A percentile compares a stretch with the other conserved stretches of the same genome.
Evolutionary conservation across 768 basidiomycete species (phyloP).

Genomic region (Leccinum arenicola): DNA sequence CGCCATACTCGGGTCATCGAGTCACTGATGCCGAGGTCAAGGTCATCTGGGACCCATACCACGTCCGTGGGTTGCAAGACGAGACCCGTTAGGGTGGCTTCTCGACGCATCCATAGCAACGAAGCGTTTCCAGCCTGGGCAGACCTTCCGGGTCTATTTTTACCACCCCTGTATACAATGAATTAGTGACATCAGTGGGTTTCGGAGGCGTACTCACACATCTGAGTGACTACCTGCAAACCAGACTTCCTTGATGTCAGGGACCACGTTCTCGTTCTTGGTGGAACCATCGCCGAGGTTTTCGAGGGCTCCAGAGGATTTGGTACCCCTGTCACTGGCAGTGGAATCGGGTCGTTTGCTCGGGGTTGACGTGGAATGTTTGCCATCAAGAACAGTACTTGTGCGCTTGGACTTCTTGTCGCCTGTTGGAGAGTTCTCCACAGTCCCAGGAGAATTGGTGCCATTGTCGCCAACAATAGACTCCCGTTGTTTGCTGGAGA

Average conservation of each 20-base stretch:
- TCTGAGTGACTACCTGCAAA: slow-evolving; percentile 50
- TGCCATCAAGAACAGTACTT: background rate
- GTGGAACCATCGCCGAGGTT: background rate
- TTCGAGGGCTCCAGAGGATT: background rate
- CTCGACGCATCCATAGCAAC: slow-evolving; percentile 34
- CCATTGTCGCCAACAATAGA: background rate
- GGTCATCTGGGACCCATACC: slow-evolving; percentile 27
- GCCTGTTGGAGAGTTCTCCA: background rate
- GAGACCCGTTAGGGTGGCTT: slow-evolving; percentile 28
- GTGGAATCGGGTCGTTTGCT: background rate
- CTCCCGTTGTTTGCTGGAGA: background rate
- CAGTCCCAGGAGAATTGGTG: background rate
- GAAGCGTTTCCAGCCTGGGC: slow-evolving; percentile 26
- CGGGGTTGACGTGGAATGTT: background rate
- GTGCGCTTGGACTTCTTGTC: background rate
- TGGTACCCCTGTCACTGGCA: slow-evolving; percentile 27
- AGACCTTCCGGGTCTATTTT: slow-evolving; percentile 19
- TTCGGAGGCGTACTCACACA: slow-evolving; percentile 17
- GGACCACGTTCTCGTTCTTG: background rate
- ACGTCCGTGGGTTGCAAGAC: slow-evolving; percentile 25
- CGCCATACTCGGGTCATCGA: slow-evolving; percentile 20
- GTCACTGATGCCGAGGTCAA: slow-evolving; percentile 20
- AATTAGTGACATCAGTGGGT: background rate
- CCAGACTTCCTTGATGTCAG: slow-evolving; percentile 63
- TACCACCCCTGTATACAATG: slow-evolving; percentile 19